Evolutionary conservation across 192 early-diverging fungal species (phyloP), one percentile per base, ranked within the genome.

Genomic region (Globomyces pollinis-pini): DNA sequence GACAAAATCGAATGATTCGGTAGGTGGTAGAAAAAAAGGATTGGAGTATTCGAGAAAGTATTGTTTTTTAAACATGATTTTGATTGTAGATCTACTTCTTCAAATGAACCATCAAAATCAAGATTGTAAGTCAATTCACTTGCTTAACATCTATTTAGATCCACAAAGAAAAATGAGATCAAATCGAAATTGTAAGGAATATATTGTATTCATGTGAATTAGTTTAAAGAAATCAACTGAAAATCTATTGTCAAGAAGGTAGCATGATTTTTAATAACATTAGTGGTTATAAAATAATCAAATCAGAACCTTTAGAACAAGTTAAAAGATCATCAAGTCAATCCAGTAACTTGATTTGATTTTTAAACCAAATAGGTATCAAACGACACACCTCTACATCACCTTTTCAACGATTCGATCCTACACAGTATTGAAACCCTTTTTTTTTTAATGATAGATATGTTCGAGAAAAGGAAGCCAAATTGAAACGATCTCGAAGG

Each of bases 321-420:
- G 38, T 20, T 20, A 0, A n/a, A n/a, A 20, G 38, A 15, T n/a
- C 15, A 39, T n/a, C 15, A 20, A 39, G 38, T 15, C 38, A 39
- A 39, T 15, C 38, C 15, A 39, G 38, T 20, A 15, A 15, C 15
- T 20, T 20, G 38, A n/a, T 15, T 20, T 39, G 38, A 39, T 39
- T 15, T 20, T 20, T 15, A n/a, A 39, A 20, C 38, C n/a, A n/a
- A 39, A 39, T 20, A 15, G 15, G 15, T 39, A n/a, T 20, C 0
- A 15, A 15, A 0, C 38, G 38, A n/a, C 38, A 20, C 20, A 15
- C 38, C 38, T 39, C 50, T 31, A 34, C 38, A 44, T 47, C 61
- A 8, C 38, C 57, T 0, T 68, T 63, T 50, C 66, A 54, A 20
- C 34, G 66, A 1, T 68, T 68, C 20, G 66, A 68, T 57, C 66